Conservation (phyloP, 495 filamentous ascomycete genomes). For the Jackrogersella minutella region DNA sequence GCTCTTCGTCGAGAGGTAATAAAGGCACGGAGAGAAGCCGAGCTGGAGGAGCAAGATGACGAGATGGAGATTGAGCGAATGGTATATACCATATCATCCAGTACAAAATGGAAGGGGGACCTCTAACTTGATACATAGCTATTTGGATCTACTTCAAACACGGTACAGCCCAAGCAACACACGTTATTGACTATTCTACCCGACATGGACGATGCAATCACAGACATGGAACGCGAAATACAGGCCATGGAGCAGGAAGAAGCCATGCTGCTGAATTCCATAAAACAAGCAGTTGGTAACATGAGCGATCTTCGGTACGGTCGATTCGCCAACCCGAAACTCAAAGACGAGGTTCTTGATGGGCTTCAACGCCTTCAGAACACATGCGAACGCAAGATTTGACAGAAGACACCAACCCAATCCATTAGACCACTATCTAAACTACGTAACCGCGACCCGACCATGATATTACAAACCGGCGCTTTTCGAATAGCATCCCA, state of each 20-base stretch:
- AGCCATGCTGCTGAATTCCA: constrained; percentile 63
- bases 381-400: constrained; percentile 63
- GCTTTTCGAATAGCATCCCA: constrained; percentile 1
- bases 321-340: constrained; percentile 67
- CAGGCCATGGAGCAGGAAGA: constrained; percentile 69
- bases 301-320: constrained; percentile 87
- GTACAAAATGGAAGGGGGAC: not conserved
- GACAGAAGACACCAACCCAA: constrained; percentile 28
- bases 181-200: constrained; percentile 69
- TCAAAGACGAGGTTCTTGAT: constrained; percentile 66
- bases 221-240: constrained; percentile 72
- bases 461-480: constrained; percentile 5
- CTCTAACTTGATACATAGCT: constrained; percentile 54
- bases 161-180: constrained; percentile 57
- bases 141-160: constrained; percentile 64
- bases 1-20: constrained; percentile 68
- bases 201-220: constrained; percentile 71
- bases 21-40: constrained; percentile 60
- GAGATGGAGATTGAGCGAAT: constrained; percentile 76
- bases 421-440: constrained; percentile 25
- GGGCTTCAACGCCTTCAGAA: constrained; percentile 70
- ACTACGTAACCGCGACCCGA: constrained; percentile 26
- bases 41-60: constrained; percentile 65
- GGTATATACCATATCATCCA: constrained; percentile 52
- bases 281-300: constrained; percentile 69